Percentiles rank a stretch among this genome's conserved stretches.
Conservation (phyloP, 1,284 basidiomycete species). For the Trametes hirsuta region DNA sequence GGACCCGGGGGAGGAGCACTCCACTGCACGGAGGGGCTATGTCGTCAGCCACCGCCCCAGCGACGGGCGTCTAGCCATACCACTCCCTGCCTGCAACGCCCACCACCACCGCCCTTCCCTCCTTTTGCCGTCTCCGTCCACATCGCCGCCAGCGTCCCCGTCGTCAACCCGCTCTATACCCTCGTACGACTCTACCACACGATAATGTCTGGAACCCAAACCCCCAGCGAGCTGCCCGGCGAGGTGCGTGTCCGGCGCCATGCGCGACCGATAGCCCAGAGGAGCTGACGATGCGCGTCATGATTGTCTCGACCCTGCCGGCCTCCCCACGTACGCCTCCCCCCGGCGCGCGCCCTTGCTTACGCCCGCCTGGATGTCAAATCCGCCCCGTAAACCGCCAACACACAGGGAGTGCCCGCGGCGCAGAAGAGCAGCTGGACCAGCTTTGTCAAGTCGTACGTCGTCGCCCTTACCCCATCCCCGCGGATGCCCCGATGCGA, state of each 20-base stretch:
- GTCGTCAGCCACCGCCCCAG: conserved; percentile 7
- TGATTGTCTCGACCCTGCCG: conserved; percentile 22
- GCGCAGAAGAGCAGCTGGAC: conserved; percentile 79
- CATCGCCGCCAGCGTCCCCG: conserved; percentile 1
- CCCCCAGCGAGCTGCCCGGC: conserved; percentile 24
- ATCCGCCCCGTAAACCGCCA: not conserved
- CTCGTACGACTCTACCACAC: not conserved
- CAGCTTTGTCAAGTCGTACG: conserved; percentile 81
- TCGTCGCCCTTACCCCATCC: conserved; percentile 19
- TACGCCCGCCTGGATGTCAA: not conserved
- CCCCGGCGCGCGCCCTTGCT: not conserved
- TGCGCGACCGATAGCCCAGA: not conserved
- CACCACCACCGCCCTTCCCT: not conserved
- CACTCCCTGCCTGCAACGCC: conserved; percentile 1
- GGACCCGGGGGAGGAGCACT: not conserved
- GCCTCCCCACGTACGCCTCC: conserved; percentile 1
- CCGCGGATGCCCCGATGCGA: not conserved
- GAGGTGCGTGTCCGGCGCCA: conserved; percentile 21
- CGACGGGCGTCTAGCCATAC: conserved; percentile 10
- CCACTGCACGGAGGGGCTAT: not conserved
- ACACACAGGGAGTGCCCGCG: conserved; percentile 64
- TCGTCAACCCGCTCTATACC: conserved; percentile 8
- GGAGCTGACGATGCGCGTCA: conserved; percentile 20
- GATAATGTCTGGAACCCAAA: conserved; percentile 20
- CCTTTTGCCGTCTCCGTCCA: not conserved